Conservation (phyloP, 805 yeast genomes). For the Metschnikowia continentalis region DNA sequence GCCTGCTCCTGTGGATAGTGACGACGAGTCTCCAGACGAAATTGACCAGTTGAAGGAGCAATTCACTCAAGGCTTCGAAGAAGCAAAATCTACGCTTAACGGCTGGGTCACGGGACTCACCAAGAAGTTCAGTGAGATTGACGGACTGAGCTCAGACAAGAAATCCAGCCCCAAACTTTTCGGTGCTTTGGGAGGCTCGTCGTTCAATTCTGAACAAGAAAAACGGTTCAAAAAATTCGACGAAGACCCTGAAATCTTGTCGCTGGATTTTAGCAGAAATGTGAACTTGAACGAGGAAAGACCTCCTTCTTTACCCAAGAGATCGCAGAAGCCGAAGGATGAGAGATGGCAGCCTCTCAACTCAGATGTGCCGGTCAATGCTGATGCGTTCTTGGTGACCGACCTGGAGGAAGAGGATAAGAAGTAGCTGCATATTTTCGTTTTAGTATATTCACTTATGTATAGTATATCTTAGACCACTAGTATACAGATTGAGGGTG, state of each 20-base stretch:
- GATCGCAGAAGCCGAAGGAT: slow-evolving; percentile 9
- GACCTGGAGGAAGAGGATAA: slow-evolving; percentile 42
- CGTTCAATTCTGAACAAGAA: slow-evolving; percentile 23
- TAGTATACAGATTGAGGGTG: slow-evolving; percentile 10
- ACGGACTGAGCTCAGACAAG: slow-evolving; percentile 6
- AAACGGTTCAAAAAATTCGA: slow-evolving; percentile 35
- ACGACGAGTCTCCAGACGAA: slow-evolving; percentile 48
- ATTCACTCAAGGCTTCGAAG: slow-evolving; percentile 72
- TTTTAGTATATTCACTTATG: slow-evolving; percentile 2
- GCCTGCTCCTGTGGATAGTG: slow-evolving; percentile 20
- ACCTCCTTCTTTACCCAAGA: slow-evolving; percentile 25
- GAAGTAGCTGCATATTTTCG: slow-evolving; percentile 2
- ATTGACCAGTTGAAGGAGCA: slow-evolving; percentile 65
- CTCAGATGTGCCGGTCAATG: slow-evolving; percentile 36
- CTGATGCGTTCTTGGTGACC: slow-evolving; percentile 42
- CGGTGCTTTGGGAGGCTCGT: slow-evolving; percentile 47
- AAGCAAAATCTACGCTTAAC: slow-evolving; percentile 70
- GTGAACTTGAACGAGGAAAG: slow-evolving; percentile 35
- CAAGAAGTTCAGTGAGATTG: slow-evolving; percentile 37
- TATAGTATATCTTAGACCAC: slow-evolving; percentile 2
- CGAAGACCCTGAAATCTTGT: slow-evolving; percentile 53
- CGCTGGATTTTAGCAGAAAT: slow-evolving; percentile 45
- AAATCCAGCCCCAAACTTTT: slow-evolving; percentile 32
- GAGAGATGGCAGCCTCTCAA: slow-evolving; percentile 38
- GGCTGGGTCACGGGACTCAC: slow-evolving; percentile 73